These are phyloP conservation scores for Cercophora newfieldiana DNA, from an alignment of 495 filamentous ascomycete species.

Conservation along the genomic window DNA sequence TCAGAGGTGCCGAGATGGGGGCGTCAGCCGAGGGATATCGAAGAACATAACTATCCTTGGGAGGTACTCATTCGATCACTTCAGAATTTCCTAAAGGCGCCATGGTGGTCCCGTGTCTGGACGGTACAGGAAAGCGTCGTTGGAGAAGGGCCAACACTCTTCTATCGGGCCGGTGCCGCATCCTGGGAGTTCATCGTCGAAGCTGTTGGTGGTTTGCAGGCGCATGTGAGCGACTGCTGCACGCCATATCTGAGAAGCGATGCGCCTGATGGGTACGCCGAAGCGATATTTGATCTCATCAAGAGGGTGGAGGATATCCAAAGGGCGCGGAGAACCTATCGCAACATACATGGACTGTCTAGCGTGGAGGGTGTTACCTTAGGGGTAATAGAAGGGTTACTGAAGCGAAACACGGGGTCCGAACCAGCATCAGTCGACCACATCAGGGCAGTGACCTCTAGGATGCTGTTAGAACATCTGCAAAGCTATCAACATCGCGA, in stretches of 20 bases:
- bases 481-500: neutral
- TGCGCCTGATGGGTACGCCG: neutral
- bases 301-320: neutral
- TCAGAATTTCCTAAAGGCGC: neutral
- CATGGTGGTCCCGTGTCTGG: neutral
- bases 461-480: neutral
- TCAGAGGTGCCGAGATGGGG: neutral
- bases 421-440: neutral
- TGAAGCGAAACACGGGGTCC: no score
- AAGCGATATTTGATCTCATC: neutral
- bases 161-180: neutral
- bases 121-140: constrained; percentile 3
- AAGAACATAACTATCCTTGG: neutral
- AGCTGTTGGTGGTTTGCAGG: neutral
- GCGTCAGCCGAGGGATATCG: neutral
- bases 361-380: no score
- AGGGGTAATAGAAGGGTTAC: no score
- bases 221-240: constrained; percentile 5
- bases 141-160: neutral
- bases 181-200: neutral
- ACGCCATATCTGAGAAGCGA: constrained; percentile 6
- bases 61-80: neutral
- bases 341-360: neutral
- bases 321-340: neutral
- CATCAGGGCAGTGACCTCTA: neutral